These are phyloP conservation scores for Flaveria floridana DNA, from an alignment of 140 eudicot genomes.

Conservation along the genomic window DNA sequence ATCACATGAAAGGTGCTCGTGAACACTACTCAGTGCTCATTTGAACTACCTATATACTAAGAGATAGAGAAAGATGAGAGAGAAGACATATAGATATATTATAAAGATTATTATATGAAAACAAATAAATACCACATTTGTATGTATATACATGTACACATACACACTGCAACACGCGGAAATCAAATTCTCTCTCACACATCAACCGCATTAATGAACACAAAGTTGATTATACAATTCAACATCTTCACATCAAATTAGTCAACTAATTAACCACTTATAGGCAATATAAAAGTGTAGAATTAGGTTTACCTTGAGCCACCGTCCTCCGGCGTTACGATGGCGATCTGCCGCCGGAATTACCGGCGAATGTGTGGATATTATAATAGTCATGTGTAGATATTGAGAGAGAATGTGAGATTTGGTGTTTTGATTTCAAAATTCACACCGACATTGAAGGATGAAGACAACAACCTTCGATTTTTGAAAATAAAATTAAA, in stretches of 20 bases:
- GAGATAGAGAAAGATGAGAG: constrained; percentile 25
- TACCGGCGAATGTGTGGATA: constrained; percentile 27
- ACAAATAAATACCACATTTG: constrained; percentile 4
- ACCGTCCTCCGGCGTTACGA: constrained; percentile 23
- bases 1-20: constrained; percentile 47
- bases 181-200: constrained; percentile 22
- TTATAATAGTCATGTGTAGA: constrained; percentile 20
- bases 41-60: constrained; percentile 34
- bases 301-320: constrained; percentile 32
- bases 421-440: constrained; percentile 6
- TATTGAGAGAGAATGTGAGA: constrained; percentile 23
- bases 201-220: constrained; percentile 27
- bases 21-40: constrained; percentile 37
- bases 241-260: constrained; percentile 21
- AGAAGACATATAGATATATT: background rate
- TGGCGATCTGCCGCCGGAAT: constrained; percentile 43
- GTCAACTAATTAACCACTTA: constrained; percentile 15
- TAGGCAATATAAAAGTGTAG: background rate
- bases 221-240: background rate
- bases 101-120: background rate
- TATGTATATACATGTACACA: constrained; percentile 24
- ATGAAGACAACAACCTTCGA: constrained; percentile 19
- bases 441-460: constrained; percentile 35
- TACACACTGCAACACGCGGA: constrained; percentile 38
- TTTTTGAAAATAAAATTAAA: constrained; percentile 17